A percentile compares a stretch with the other conserved stretches of the same genome.
phyloP scores from a whole-genome alignment of 805 yeast species.

The Ogataea nakhonphanomensis region DNA sequence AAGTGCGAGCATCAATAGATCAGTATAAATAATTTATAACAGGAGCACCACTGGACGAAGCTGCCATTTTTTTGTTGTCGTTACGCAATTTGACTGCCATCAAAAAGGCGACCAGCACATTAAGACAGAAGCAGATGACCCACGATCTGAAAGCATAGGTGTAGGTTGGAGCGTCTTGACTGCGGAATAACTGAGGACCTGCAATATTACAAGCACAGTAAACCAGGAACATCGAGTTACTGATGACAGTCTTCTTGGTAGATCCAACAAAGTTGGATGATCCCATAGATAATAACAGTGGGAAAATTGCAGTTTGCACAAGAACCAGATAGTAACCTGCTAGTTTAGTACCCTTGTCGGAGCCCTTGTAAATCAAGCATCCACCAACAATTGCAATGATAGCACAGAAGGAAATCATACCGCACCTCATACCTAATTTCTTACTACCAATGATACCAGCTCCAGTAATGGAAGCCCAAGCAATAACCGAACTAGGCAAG shows the following conservation, averaged over 20 bases:
- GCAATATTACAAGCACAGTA: conserved; percentile 65
- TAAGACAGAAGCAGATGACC: conserved; percentile 43
- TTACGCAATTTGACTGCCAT: conserved; percentile 10
- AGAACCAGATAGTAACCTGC: conserved; percentile 31
- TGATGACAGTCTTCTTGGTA: conserved; percentile 57
- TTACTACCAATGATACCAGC: conserved; percentile 27
- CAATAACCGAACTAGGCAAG: conserved; percentile 38
- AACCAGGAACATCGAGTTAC: conserved; percentile 52
- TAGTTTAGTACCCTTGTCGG: conserved; percentile 24
- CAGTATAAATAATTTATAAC: conserved; percentile 21
- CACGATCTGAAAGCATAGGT: conserved; percentile 53
- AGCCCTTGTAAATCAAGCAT: conserved; percentile 29
- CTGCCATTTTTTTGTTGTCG: conserved; percentile 15
- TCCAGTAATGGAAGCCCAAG: conserved; percentile 28
- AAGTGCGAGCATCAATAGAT: conserved; percentile 1
- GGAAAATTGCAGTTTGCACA: conserved; percentile 29
- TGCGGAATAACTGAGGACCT: conserved; percentile 68
- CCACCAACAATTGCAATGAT: conserved; percentile 28
- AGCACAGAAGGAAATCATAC: conserved; percentile 26
- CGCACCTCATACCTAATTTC: conserved; percentile 32
- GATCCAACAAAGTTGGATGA: conserved; percentile 55
- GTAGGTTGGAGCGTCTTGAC: conserved; percentile 55
- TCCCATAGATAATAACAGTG: conserved; percentile 24
- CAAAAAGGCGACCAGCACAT: conserved; percentile 15
- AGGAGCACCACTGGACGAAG: conserved; percentile 11